Evolutionary conservation across 1,284 basidiomycete species (phyloP).

Genomic region (Ustilago bromivora): DNA sequence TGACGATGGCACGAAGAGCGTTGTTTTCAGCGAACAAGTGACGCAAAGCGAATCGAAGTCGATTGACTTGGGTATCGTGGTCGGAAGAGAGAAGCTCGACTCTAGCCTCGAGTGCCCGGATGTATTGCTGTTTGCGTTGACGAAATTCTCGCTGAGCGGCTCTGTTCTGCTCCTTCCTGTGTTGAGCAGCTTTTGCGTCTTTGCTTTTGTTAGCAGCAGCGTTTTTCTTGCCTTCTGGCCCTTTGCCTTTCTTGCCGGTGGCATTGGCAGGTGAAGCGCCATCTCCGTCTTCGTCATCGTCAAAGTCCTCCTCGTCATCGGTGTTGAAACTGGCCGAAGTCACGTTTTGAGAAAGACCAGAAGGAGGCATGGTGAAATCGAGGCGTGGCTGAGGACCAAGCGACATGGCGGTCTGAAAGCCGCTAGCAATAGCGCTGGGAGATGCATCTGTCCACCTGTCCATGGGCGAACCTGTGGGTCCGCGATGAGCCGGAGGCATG

Average conservation of each 20-base stretch:
- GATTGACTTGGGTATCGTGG: constrained; percentile 64
- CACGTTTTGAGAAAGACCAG: constrained; percentile 20
- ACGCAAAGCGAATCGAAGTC: constrained; percentile 55
- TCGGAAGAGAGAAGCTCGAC: constrained; percentile 64
- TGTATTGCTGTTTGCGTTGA: constrained; percentile 66
- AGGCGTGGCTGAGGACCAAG: constrained; percentile 56
- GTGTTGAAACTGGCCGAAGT: constrained; percentile 30
- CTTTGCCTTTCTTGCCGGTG: constrained; percentile 30
- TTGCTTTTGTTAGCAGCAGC: constrained; percentile 34
- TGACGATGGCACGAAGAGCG: constrained; percentile 53
- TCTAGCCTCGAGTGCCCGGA: constrained; percentile 61
- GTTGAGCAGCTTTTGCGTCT: constrained; percentile 41
- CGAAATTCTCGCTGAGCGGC: constrained; percentile 65
- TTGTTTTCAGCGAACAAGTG: constrained; percentile 63
- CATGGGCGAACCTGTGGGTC: constrained; percentile 54
- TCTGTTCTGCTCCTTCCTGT: constrained; percentile 63
- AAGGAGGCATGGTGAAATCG: constrained; percentile 5
- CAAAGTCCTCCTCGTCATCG: constrained; percentile 50
- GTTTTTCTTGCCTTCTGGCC: constrained; percentile 19
- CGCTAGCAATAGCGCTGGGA: constrained; percentile 52
- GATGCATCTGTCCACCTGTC: constrained; percentile 61
- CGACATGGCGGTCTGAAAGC: constrained; percentile 57
- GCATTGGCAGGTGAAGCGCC: constrained; percentile 18
- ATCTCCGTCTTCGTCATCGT: constrained; percentile 52
- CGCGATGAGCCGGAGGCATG: constrained; percentile 56